Percentiles rank a stretch among this genome's conserved stretches.
Evolutionary conservation across 2,329 filamentous ascomycete species (phyloP).

Genomic region (Cercospora brassicicola): DNA sequence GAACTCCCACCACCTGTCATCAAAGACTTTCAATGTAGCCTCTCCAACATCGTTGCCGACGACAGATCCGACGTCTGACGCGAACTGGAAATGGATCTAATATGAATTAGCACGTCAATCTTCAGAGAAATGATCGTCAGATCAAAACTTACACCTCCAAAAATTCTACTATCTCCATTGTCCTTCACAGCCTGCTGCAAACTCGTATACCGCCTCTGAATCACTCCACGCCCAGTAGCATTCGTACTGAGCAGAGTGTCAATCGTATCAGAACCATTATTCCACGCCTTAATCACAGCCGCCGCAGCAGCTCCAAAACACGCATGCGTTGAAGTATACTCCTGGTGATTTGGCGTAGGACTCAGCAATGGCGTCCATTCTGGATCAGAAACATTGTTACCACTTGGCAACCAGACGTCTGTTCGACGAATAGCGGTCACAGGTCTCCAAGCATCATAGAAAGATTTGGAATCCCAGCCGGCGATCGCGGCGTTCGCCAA

Average conservation of each 20-base stretch:
- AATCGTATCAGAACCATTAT: constrained; percentile 26
- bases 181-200: constrained; percentile 32
- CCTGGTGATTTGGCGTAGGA: constrained; percentile 34
- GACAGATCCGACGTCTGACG: constrained; percentile 28
- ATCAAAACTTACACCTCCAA: constrained; percentile 27
- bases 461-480: constrained; percentile 33
- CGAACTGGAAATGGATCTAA: constrained; percentile 35
- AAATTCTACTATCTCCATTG: constrained; percentile 35
- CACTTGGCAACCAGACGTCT: constrained; percentile 29
- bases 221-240: constrained; percentile 31
- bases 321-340: constrained; percentile 36
- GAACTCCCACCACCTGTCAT: constrained; percentile 9
- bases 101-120: neutral
- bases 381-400: constrained; percentile 26
- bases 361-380: constrained; percentile 33
- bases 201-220: constrained; percentile 32
- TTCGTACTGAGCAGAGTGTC: constrained; percentile 33
- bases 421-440: constrained; percentile 28
- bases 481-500: constrained; percentile 36
- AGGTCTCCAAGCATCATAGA: constrained; percentile 34
- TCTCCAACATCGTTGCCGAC: constrained; percentile 21
- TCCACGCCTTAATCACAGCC: constrained; percentile 30
- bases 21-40: constrained; percentile 9
- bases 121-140: neutral
- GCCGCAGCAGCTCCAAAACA: constrained; percentile 34